Percentiles rank a stretch among this genome's conserved stretches.
These are phyloP conservation scores for Myriosclerotinia scirpicola DNA, from an alignment of 2,329 filamentous ascomycete species.

Conservation along the genomic window DNA sequence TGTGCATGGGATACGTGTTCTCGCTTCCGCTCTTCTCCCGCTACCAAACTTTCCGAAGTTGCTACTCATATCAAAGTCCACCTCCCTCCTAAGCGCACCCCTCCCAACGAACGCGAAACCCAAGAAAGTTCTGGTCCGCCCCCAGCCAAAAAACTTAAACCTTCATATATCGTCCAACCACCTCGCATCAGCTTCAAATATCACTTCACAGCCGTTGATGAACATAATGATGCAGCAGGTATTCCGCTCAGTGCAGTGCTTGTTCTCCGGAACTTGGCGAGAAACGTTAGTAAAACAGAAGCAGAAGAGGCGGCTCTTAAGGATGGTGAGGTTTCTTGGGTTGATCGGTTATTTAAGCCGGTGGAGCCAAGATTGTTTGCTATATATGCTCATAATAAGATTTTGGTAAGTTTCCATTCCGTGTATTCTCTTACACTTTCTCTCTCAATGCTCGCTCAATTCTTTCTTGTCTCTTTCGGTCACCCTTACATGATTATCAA, in stretches of 20 bases:
- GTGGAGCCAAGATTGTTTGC: slow-evolving; percentile 65
- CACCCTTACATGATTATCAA: slow-evolving; percentile 68
- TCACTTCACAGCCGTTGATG: slow-evolving; percentile 58
- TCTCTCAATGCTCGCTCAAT: slow-evolving; percentile 22
- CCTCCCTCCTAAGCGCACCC: slow-evolving; percentile 26
- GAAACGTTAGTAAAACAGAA: slow-evolving; percentile 62
- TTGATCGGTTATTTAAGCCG: slow-evolving; percentile 66
- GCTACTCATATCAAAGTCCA: slow-evolving; percentile 41
- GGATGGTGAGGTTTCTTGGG: slow-evolving; percentile 59
- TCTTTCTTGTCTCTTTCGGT: slow-evolving; percentile 29
- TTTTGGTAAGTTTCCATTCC: slow-evolving; percentile 49
- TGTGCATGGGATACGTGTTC: slow-evolving; percentile 70
- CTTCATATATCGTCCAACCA: slow-evolving; percentile 43
- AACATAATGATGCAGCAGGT: slow-evolving; percentile 65
- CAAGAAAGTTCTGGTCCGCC: slow-evolving; percentile 28
- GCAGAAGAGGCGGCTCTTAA: slow-evolving; percentile 55
- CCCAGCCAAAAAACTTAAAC: slow-evolving; percentile 35
- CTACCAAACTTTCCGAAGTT: slow-evolving; percentile 36
- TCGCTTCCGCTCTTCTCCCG: slow-evolving; percentile 50
- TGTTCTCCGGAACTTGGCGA: slow-evolving; percentile 76
- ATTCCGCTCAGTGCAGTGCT: slow-evolving; percentile 77
- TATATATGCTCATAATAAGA: slow-evolving; percentile 67
- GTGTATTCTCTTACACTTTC: not conserved
- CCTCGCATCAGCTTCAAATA: slow-evolving; percentile 55
- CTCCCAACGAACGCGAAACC: slow-evolving; percentile 20